Conservation (phyloP, 140 eudicot species). For the Cichorium intybus region DNA sequence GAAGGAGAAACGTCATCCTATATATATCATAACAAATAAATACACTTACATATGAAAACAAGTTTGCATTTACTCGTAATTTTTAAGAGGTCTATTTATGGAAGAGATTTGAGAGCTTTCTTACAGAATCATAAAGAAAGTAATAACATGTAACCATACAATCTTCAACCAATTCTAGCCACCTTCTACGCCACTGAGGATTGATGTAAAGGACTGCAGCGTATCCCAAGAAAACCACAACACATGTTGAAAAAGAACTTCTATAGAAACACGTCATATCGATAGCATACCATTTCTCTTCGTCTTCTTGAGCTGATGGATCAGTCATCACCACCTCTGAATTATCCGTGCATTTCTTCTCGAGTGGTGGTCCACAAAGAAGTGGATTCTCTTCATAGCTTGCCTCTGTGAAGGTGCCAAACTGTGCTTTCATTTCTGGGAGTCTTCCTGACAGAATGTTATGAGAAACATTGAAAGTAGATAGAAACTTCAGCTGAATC, state of each 20-base stretch:
- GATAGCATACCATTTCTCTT: conserved; percentile 23
- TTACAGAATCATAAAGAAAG: conserved; percentile 12
- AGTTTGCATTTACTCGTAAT: not conserved
- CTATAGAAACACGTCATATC: conserved; percentile 9
- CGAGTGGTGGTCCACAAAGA: conserved; percentile 33
- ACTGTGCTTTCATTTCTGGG: conserved; percentile 29
- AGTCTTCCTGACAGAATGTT: conserved; percentile 29
- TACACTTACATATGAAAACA: not conserved
- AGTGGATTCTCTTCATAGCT: conserved; percentile 35
- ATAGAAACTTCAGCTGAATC: not conserved
- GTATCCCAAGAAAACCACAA: conserved; percentile 15
- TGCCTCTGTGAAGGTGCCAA: conserved; percentile 20
- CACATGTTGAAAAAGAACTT: conserved; percentile 12
- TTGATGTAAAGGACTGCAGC: conserved; percentile 15
- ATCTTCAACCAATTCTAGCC: conserved; percentile 22
- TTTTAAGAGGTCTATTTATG: not conserved
- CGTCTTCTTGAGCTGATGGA: conserved; percentile 3
- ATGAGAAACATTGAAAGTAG: conserved; percentile 27
- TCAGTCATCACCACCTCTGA: not conserved
- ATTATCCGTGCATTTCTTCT: conserved; percentile 13
- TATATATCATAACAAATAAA: not conserved
- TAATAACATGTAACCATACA: conserved; percentile 15
- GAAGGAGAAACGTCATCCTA: too few species aligned
- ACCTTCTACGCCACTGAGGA: conserved; percentile 29
- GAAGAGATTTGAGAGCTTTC: conserved; percentile 7